phyloP scores from a whole-genome alignment of 2,329 filamentous ascomycete genomes.

The Apiospora marii region DNA sequence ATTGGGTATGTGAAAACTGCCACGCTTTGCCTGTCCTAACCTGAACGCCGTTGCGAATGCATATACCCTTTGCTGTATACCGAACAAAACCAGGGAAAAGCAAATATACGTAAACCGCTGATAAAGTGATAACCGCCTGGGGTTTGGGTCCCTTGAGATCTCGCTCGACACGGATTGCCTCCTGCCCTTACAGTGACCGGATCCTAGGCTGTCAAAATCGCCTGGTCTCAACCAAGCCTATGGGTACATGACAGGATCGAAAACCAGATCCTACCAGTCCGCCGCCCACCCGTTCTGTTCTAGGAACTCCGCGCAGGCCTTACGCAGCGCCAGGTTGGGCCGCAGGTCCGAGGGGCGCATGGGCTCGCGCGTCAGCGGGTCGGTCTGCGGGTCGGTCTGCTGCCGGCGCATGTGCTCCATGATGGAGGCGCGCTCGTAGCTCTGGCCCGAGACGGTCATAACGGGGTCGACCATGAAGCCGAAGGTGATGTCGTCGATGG shows the following conservation, averaged over 20 bases:
- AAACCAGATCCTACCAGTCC: constrained; percentile 70
- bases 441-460: constrained; percentile 82
- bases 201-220: not conserved
- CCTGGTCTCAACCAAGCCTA: not conserved
- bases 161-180: not conserved
- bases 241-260: not conserved
- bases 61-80: not conserved
- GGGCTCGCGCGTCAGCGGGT: constrained; percentile 84
- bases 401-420: constrained; percentile 83
- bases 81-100: not conserved
- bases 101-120: not conserved
- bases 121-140: not conserved
- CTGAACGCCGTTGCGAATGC: constrained; percentile 12
- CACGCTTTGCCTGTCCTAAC: not conserved
- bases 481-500: constrained; percentile 79
- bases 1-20: constrained; percentile 9
- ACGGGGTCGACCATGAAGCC: constrained; percentile 77
- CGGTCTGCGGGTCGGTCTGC: constrained; percentile 78
- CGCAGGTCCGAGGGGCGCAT: constrained; percentile 74
- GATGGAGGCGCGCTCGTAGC: constrained; percentile 87
- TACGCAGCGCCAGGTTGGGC: constrained; percentile 81
- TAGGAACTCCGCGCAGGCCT: constrained; percentile 86
- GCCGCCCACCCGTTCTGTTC: constrained; percentile 90
- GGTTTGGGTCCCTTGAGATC: not conserved
- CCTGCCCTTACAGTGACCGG: not conserved